phyloP scores from a whole-genome alignment of 306 rosid genomes.

The Begonia loranthoides region DNA sequence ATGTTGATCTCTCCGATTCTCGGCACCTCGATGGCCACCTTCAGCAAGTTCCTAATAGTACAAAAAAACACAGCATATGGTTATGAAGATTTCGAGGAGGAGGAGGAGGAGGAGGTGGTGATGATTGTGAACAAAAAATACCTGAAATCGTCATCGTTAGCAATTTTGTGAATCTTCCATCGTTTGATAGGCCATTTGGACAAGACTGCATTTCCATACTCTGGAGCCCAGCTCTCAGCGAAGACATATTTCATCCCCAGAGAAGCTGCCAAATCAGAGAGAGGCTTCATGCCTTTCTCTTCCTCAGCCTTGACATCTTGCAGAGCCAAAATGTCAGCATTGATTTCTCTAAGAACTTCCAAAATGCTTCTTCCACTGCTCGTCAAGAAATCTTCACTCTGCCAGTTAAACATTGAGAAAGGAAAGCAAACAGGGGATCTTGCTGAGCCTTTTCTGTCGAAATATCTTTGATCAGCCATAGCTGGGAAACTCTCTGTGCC shows the following conservation, averaged over 20 bases:
- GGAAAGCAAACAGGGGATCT: constrained; percentile 74
- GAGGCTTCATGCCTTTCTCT: constrained; percentile 70
- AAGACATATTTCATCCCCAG: constrained; percentile 80
- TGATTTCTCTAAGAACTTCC: constrained; percentile 64
- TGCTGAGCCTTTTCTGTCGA: constrained; percentile 44
- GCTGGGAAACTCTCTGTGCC: constrained; percentile 8
- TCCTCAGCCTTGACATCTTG: constrained; percentile 91
- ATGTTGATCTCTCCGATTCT: constrained; percentile 67
- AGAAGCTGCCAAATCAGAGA: constrained; percentile 72
- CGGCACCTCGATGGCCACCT: constrained; percentile 75
- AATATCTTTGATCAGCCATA: constrained; percentile 15
- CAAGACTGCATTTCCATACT: constrained; percentile 75
- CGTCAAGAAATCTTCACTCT: constrained; percentile 27
- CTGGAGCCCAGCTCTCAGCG: constrained; percentile 97
- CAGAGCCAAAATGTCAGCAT: constrained; percentile 68
- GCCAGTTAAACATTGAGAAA: constrained; percentile 28
- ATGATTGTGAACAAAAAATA: not conserved
- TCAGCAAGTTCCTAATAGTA: constrained; percentile 51
- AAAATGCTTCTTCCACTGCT: constrained; percentile 48
- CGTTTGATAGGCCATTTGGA: constrained; percentile 86
- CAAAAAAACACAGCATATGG: not conserved
- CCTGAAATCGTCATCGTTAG: constrained; percentile 88
- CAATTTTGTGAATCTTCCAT: constrained; percentile 74
- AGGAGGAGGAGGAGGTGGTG: not conserved
- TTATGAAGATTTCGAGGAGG: not conserved